Base-by-base conservation (phyloP, 208 protist species). In the Leishmania turanica region DNA sequence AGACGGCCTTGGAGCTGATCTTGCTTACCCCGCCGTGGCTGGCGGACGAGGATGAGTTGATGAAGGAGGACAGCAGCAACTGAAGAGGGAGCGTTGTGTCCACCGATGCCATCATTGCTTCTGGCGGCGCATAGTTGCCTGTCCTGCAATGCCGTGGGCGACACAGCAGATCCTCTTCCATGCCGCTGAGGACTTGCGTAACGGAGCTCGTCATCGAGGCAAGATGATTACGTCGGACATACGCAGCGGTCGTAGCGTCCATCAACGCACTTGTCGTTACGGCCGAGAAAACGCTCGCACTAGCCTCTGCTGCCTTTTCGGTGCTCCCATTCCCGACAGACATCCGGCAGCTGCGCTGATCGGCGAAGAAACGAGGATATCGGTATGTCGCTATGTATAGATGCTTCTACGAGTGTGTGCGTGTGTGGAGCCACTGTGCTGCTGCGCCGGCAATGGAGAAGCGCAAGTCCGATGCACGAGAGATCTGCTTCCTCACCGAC, bases 61-160 rank as follows among this genome's bases (percentile, higher is more conserved):
- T 49, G 69, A 84, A 77, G 47, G 51, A 72, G 17, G 68, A 80
- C 31, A 80, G 76, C 21, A 84, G 70, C 7, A 84, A 24, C 31
- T 80, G 81, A 34, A 84, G 60, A 37, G 49, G 40, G 8, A 80
- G 76, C 4, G 75, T 71, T 37, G 15, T 66, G 19, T 80, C 51
- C 19, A 31, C 53, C 27, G 69, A 58, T 45, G 51, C 58, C 3
- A 5, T 27, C 49, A 53, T 77, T 19, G 54, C 54, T 24, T 45
- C 31, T 51, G 49, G 34, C 24, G 17, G 17, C 13, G 19, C 72
- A 15, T 7, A 42, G 1, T 54, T n/a, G 11, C 27, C 53, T 24
- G 72, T 62, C 34, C 2, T 62, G n/a, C 49, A 54, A 37, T 47
- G 51, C 37, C 37, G 34, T 27, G 31, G 69, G 58, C 15, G 75